Percentiles rank a stretch among this genome's conserved stretches.
Evolutionary conservation across 129 eudicot species (phyloP).

Genomic region (Helianthus annuus): DNA sequence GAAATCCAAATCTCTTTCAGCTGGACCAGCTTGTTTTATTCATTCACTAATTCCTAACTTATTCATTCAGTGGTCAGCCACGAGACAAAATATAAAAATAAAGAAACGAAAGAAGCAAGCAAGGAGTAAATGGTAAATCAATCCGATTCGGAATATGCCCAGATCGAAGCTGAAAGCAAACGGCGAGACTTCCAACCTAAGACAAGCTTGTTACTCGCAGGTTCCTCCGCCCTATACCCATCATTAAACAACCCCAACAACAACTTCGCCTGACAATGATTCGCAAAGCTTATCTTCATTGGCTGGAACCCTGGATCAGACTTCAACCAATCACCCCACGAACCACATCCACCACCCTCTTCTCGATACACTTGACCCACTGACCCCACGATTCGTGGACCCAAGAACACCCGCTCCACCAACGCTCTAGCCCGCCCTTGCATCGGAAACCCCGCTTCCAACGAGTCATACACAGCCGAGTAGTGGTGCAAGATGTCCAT

Average conservation of each 20-base stretch:
- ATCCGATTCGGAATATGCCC: conserved; percentile 36
- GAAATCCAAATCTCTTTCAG: too few relatives aligned
- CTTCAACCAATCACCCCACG: conserved; percentile 53
- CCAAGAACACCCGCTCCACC: conserved; percentile 72
- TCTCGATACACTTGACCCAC: conserved; percentile 54
- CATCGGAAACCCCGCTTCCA: conserved; percentile 80
- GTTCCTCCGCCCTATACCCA: conserved; percentile 73
- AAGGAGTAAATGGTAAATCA: neutral
- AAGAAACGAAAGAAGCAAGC: neutral
- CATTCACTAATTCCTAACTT: neutral
- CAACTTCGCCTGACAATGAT: conserved; percentile 82
- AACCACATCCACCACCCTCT: conserved; percentile 41
- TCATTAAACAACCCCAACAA: conserved; percentile 66
- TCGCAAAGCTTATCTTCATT: conserved; percentile 60
- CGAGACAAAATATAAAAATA: neutral
- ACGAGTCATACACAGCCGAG: conserved; percentile 71
- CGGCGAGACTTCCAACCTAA: conserved; percentile 80
- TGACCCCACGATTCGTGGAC: conserved; percentile 67
- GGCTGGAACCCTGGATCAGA: conserved; percentile 42
- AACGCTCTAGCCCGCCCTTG: conserved; percentile 69
- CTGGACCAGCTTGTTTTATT: too few relatives aligned
- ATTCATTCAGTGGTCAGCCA: neutral
- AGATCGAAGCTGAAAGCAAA: conserved; percentile 68
- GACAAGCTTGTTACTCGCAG: conserved; percentile 57
- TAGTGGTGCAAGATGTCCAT: conserved; percentile 72